Base-by-base conservation (phyloP, 2,329 filamentous ascomycete genomes). In the Neoscytalidium dimidiatum region DNA sequence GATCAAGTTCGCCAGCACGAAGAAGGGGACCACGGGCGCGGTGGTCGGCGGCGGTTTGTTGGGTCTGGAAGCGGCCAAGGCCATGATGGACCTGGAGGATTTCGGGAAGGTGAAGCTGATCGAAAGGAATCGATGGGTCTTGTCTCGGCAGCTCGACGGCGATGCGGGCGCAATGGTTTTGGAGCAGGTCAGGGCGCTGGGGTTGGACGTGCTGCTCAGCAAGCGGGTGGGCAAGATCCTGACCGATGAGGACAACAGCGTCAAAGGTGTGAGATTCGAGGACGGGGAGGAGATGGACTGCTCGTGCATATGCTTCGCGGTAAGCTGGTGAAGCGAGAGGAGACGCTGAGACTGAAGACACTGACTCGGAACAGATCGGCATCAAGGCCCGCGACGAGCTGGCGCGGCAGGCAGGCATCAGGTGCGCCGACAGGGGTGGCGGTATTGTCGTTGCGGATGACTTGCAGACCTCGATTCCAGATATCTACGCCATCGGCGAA, bases 401-500 rank as follows among this genome's bases (percentile, higher is more conserved):
- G 26, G 92, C 91, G 0, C 79, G 84, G 8, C 82, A 80, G 62
- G 86, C 90, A 0, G 90, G 90, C 14, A 89, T 97, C 70, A 84
- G 86, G 66, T 92, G 90, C 63, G 88, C 89, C 0, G 86, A 89
- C 67, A 82, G 90, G 33, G 90, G 91, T 13, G 91, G 92, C 57
- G 91, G 91, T n/a, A 88, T 94, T 63, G 84, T 94, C 29, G 85
- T 94, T 66, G 83, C 87, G 67, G 83, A 82, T 65, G 81, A 86
- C 69, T 79, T 97, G 5, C 83, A 84, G 67, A 96, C 93, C 1
- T 95, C 87, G 33, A 76, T 84, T 3, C 82, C 87, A 0, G 88
- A 90, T 68, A 86, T 97, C 57, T 97, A 95, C 74, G 93, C 93
- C 52, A 90, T 97, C 57, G 94, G 93, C 64, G 94, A 97, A 78